phyloP scores from a whole-genome alignment of 129 eudicot species.

The Lonicera japonica region DNA sequence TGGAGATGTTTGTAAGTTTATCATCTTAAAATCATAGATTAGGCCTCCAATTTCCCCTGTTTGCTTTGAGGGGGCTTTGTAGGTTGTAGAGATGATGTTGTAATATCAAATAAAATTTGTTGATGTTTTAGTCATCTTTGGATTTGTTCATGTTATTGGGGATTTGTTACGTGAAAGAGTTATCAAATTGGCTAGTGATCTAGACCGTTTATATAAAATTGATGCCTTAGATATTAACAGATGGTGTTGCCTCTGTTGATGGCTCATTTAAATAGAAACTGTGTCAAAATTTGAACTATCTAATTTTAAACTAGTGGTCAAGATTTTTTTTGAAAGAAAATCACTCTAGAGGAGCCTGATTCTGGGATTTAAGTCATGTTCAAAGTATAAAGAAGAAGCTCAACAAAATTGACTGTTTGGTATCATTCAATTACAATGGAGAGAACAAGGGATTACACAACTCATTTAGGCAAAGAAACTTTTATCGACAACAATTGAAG shows the following conservation, averaged over 20 bases:
- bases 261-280: no score
- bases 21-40: constrained; percentile 15
- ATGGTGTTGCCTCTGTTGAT: no score
- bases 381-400: not conserved
- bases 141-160: no score
- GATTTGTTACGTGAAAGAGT: no score
- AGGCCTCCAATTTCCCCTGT: constrained; percentile 14
- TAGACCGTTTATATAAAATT: no score
- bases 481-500: not conserved
- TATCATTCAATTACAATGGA: not conserved
- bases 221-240: no score
- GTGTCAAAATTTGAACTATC: no score
- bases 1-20: constrained; percentile 26
- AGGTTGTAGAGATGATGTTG: constrained; percentile 34
- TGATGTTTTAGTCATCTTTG: not conserved
- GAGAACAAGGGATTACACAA: constrained; percentile 1
- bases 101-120: constrained; percentile 33
- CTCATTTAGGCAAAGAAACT: not conserved
- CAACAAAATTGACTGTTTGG: not conserved
- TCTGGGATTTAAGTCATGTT: not conserved
- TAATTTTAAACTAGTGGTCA: no score
- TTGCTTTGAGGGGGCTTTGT: constrained; percentile 29
- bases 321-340: no score
- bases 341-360: not conserved
- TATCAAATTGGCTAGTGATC: no score